Conservation (phyloP, 495 filamentous ascomycete species). For the Neurospora hispaniola region DNA sequence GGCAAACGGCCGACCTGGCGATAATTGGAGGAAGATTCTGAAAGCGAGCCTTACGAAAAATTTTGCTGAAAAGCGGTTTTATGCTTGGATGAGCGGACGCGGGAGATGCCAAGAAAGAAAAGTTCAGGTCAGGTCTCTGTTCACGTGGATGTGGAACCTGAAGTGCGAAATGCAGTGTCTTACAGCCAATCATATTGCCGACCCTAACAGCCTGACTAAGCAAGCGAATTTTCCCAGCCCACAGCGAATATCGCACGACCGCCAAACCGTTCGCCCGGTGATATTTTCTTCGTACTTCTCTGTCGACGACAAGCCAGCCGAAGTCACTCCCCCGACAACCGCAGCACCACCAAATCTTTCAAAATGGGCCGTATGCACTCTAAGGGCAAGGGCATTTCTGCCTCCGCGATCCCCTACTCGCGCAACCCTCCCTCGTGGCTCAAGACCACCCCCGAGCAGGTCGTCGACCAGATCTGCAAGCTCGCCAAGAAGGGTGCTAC, state of each 20-base stretch:
- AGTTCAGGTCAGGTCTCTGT: not conserved
- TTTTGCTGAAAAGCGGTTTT: not conserved
- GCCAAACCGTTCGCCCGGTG: not conserved
- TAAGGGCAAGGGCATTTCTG: conserved; percentile 97
- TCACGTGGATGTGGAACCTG: not conserved
- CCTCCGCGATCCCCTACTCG: conserved; percentile 92
- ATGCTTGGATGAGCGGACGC: not conserved
- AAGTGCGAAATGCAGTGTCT: not conserved
- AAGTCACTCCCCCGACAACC: conserved; percentile 8
- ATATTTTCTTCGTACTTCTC: conserved; percentile 11
- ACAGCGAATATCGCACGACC: conserved; percentile 9
- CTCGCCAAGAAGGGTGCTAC: conserved; percentile 95
- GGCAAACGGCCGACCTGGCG: not conserved
- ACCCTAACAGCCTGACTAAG: conserved; percentile 9
- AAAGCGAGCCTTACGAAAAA: not conserved
- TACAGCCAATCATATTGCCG: conserved; percentile 8
- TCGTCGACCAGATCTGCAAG: conserved; percentile 98
- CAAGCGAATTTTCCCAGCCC: conserved; percentile 10
- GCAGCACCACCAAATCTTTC: conserved; percentile 31
- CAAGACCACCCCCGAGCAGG: conserved; percentile 79
- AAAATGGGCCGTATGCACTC: conserved; percentile 97
- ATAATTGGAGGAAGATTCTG: not conserved
- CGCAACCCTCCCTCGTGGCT: conserved; percentile 85
- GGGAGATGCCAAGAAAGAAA: not conserved
- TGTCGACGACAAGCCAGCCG: conserved; percentile 12